These are phyloP conservation scores for Coniferiporia sulphurascens DNA, from an alignment of 1,284 basidiomycete genomes.

Conservation along the genomic window DNA sequence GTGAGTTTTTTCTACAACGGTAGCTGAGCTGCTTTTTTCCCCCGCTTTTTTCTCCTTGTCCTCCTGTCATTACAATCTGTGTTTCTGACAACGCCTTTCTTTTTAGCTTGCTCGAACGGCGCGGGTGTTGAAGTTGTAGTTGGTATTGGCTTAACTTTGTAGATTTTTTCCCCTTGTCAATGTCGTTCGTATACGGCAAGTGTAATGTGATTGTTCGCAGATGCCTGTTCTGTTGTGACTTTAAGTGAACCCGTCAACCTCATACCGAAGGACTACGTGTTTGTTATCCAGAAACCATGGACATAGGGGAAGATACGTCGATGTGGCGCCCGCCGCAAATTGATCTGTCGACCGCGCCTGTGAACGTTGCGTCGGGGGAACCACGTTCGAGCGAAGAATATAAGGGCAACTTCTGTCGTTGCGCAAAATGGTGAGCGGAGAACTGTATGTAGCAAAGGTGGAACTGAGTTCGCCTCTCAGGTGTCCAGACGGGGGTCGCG, in stretches of 20 bases:
- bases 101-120: neutral
- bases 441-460: neutral
- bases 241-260: neutral
- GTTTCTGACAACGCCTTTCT: neutral
- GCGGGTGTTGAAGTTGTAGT: neutral
- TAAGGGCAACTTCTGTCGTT: slow-evolving; percentile 41
- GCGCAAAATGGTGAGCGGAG: slow-evolving; percentile 43
- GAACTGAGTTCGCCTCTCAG: slow-evolving; percentile 31
- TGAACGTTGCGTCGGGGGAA: slow-evolving; percentile 2
- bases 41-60: slow-evolving; percentile 14
- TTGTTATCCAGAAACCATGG: neutral
- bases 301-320: neutral
- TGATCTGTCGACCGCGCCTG: neutral
- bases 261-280: no score
- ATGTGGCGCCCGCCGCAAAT: neutral
- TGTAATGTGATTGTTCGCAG: neutral
- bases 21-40: slow-evolving; percentile 46
- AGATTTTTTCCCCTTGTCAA: neutral
- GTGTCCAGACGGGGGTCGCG: slow-evolving; percentile 58
- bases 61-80: neutral
- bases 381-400: slow-evolving; percentile 4
- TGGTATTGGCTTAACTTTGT: neutral
- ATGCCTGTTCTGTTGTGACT: neutral
- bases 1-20: slow-evolving; percentile 51
- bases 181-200: slow-evolving; percentile 4